Conservation (phyloP, 169 alveolate species). For the Cryptosporidium sp. region DNA sequence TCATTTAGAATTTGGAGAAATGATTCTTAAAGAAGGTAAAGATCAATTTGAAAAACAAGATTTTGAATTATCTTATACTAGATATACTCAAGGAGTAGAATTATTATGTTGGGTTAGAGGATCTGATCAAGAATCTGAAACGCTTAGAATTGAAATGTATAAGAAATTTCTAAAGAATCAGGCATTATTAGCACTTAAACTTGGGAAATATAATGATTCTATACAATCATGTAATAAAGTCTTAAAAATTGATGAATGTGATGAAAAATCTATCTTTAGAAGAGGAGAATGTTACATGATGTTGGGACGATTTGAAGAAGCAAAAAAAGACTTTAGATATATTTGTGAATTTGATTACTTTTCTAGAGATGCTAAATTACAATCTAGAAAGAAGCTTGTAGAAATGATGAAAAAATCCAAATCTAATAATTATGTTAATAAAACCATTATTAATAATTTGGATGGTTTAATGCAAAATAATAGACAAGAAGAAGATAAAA, state of each 20-base stretch:
- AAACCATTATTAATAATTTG: conserved; percentile 17
- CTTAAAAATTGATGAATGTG: conserved; percentile 58
- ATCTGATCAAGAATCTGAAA: conserved; percentile 15
- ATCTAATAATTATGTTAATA: not conserved
- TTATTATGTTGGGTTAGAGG: conserved; percentile 70
- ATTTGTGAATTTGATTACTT: conserved; percentile 66
- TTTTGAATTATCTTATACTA: conserved; percentile 31
- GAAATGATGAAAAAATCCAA: conserved; percentile 44
- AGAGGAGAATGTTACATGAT: conserved; percentile 72
- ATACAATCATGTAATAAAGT: conserved; percentile 61
- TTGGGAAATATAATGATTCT: conserved; percentile 67
- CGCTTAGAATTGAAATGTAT: conserved; percentile 26
- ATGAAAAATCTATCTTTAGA: conserved; percentile 57
- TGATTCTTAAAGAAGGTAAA: conserved; percentile 45
- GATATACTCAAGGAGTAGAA: conserved; percentile 74
- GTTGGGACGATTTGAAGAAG: conserved; percentile 62
- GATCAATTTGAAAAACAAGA: conserved; percentile 35
- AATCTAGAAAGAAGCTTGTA: conserved; percentile 36
- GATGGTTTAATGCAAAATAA: conserved; percentile 34
- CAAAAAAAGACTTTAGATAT: conserved; percentile 62
- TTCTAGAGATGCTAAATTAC: conserved; percentile 36
- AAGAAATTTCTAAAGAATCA: conserved; percentile 60
- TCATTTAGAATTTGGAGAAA: conserved; percentile 59
- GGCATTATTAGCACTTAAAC: conserved; percentile 40
- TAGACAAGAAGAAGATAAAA: not conserved